Conservation (phyloP, 2,329 filamentous ascomycete genomes). For the Capronia epimyces region DNA sequence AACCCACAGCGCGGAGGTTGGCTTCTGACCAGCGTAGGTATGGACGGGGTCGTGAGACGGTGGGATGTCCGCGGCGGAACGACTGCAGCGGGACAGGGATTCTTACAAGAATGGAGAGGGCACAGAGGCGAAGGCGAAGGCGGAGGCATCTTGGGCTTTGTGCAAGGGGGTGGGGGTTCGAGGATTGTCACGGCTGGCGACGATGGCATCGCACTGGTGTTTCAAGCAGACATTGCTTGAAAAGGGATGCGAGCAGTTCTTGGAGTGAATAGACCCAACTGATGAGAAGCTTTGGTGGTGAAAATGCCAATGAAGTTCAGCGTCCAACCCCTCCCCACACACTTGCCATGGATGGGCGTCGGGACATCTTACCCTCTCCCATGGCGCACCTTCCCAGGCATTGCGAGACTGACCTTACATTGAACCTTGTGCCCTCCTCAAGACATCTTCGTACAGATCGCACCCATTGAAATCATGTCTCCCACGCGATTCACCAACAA, state of each 20-base stretch:
- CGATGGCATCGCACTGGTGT: slow-evolving; percentile 54
- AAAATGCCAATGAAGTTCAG: neutral
- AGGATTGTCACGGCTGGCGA: slow-evolving; percentile 85
- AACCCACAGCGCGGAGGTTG: slow-evolving; percentile 46
- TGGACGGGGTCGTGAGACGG: slow-evolving; percentile 82
- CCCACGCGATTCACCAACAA: slow-evolving; percentile 30
- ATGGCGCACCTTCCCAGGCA: neutral
- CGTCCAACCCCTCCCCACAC: too few species aligned
- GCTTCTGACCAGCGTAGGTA: slow-evolving; percentile 79
- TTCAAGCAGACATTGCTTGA: slow-evolving; percentile 28
- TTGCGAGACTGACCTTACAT: neutral
- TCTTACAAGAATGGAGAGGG: slow-evolving; percentile 83
- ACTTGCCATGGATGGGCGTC: too few species aligned
- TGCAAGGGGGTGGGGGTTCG: slow-evolving; percentile 60
- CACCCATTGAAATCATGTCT: slow-evolving; percentile 28
- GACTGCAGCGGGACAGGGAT: slow-evolving; percentile 57
- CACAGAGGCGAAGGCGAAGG: slow-evolving; percentile 79
- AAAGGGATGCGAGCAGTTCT: neutral
- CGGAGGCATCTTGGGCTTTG: slow-evolving; percentile 84
- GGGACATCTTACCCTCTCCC: neutral
- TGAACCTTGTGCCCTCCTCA: neutral
- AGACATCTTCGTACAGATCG: too few species aligned
- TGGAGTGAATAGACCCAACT: too few species aligned
- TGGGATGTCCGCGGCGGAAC: slow-evolving; percentile 77
- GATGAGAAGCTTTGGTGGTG: neutral